Evolutionary conservation across 176 grass and related monocot species (phyloP), one percentile per base, ranked within the genome.

Genomic region (Eremochloa ophiuroides): DNA sequence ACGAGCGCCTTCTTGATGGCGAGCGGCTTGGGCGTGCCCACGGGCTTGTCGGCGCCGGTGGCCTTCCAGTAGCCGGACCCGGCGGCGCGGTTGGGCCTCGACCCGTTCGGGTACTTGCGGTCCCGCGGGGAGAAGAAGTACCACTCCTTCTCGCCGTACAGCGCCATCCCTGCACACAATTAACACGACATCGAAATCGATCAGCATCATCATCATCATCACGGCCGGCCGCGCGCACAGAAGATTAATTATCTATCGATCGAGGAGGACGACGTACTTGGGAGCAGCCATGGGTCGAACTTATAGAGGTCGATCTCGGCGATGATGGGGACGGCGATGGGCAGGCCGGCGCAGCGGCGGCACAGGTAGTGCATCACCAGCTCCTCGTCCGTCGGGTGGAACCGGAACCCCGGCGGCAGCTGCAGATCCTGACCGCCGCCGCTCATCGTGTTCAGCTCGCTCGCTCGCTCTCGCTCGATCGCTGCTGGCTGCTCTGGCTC

Each of bases 311-410:
- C 95, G 81, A 98, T 87, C 90, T 98, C 95, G 74, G 90, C 83
- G 74, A 98, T 76, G 83, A 98, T 95, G 74, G 92, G 92, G n/a
- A 93, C 92, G 35, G 86, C 68, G 89, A 98, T 85, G 81, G 95
- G 82, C 59, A 85, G 63, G 5, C 86, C 82, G 62, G 92, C 71
- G 71, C 95, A 98, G 8, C 90, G 94, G n/a, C 90, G 90, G 84
- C 95, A 98, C 66, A 98, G 92, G 74, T 98, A 98, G 92, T 98
- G 95, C 84, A 50, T 76, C 39, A 91, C 92, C 27, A 98, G 92
- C 88, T 98, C 95, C 53, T 98, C 92, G 77, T 98, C 95, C 17
- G 95, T 98, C 46, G 95, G 95, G 83, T 98, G 95, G 92, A 98
- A 98, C 61, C 95, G 90, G 90, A 98, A 98, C 12, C 95, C 95